A percentile compares a stretch with the other conserved stretches of the same genome.
phyloP scores from a whole-genome alignment of 2,329 filamentous ascomycete species.

The Clarireedia monteithiana region DNA sequence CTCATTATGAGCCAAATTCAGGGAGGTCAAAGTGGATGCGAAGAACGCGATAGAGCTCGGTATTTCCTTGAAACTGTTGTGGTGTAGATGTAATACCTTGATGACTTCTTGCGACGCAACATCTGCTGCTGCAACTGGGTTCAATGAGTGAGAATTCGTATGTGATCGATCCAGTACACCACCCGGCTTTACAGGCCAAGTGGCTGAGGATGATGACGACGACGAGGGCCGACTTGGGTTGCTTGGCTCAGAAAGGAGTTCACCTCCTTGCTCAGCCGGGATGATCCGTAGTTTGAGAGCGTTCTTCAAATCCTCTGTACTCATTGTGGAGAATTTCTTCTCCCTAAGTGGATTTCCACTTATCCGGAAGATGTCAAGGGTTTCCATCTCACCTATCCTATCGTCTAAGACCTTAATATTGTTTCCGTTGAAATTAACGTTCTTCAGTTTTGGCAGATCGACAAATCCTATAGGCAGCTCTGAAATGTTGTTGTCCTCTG shows the following conservation, averaged over 20 bases:
- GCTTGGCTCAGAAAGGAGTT: slow-evolving; percentile 23
- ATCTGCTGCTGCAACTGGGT: slow-evolving; percentile 49
- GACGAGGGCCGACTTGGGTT: slow-evolving; percentile 17
- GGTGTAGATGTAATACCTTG: slow-evolving; percentile 59
- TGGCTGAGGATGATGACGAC: slow-evolving; percentile 11
- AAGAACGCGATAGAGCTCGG: slow-evolving; percentile 66
- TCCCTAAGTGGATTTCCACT: slow-evolving; percentile 87
- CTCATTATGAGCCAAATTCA: slow-evolving; percentile 72
- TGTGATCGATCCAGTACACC: slow-evolving; percentile 64
- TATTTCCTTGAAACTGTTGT: slow-evolving; percentile 66
- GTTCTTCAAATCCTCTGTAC: slow-evolving; percentile 73
- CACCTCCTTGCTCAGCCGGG: slow-evolving; percentile 33
- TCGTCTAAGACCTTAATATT: slow-evolving; percentile 70
- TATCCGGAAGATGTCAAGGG: slow-evolving; percentile 64
- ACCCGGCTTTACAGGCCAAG: slow-evolving; percentile 25
- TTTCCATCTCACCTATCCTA: slow-evolving; percentile 72
- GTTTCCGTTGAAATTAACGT: slow-evolving; percentile 79
- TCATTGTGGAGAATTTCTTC: slow-evolving; percentile 75
- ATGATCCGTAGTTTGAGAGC: slow-evolving; percentile 60
- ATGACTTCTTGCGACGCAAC: slow-evolving; percentile 45
- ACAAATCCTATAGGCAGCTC: slow-evolving; percentile 71
- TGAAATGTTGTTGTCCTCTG: slow-evolving; percentile 74
- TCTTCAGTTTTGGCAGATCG: slow-evolving; percentile 58
- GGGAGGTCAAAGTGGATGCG: slow-evolving; percentile 57
- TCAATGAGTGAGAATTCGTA: slow-evolving; percentile 53